Evolutionary conservation across 169 alveolate species (phyloP), one percentile per base, ranked within the genome.

Genomic region (Eimeria praecox): DNA sequence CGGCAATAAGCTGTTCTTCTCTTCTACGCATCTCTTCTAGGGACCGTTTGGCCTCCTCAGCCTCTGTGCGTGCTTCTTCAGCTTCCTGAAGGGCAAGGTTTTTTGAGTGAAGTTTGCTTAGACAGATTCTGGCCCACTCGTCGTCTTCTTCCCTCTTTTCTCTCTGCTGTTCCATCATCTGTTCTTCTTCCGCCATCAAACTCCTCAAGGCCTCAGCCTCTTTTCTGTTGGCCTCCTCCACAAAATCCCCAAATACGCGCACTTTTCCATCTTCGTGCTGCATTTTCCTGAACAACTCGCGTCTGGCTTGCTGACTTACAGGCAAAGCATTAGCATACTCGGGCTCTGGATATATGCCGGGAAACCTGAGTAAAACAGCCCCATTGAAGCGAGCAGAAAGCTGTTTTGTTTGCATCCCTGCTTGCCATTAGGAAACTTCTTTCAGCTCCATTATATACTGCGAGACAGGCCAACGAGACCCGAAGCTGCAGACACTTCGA

Each of bases 111-210:
- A 87, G 83, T 54, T 87, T 87, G 62, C 93, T 87, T 16, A 87
- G 64, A 83, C 93, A 87, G 27, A 87, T 69, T 83, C 80, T 87
- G 78, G 93, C 93, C 93, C 82, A 87, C 27, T 87, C 93, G 80
- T 87, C 93, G 35, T 87, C 93, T 20, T 59, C 93, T 87, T 87
- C 62, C 82, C 93, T 27, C 66, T 64, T 87, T 14, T 87, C 93
- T 24, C 49, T 46, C 64, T 87, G 93, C 42, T 22, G 66, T 35
- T 59, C 46, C 93, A 87, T 87, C 83, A 87, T 69, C 12, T 38
- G 82, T 49, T 87, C 82, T 14, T 62, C 82, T 40, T 38, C 62
- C 82, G 24, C 62, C 54, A 49, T 38, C 66, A 83, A 16, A 18
- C 27, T 30, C 49, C 91, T 22, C 30, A 35, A 20, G 38, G 42